Conservation (phyloP, 2,329 filamentous ascomycete genomes). For the Penicillium sp. region DNA sequence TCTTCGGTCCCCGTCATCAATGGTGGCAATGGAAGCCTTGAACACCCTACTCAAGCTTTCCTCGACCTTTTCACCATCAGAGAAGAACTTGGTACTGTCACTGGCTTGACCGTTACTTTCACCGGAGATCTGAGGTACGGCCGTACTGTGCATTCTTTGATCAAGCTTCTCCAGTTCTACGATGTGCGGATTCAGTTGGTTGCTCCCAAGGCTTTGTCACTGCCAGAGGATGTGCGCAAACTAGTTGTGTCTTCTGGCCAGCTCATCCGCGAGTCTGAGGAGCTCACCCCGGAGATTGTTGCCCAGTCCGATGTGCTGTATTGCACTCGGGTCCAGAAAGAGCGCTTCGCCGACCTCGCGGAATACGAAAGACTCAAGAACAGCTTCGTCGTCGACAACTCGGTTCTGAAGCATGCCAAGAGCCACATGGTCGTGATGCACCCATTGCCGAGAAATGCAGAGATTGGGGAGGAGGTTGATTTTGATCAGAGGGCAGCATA, state of each 20-base stretch:
- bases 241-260: conserved; percentile 71
- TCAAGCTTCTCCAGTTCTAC: conserved; percentile 93
- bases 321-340: conserved; percentile 94
- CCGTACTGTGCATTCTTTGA: conserved; percentile 89
- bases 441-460: conserved; percentile 86
- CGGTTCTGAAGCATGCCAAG: conserved; percentile 87
- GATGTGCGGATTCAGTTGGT: conserved; percentile 92
- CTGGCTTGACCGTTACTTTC: conserved; percentile 94
- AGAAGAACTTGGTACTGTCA: conserved; percentile 92
- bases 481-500: conserved; percentile 96
- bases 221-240: conserved; percentile 71
- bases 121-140: conserved; percentile 90
- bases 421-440: conserved; percentile 91
- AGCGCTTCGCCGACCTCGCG: conserved; percentile 77
- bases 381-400: conserved; percentile 84
- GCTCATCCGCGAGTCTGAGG: conserved; percentile 69
- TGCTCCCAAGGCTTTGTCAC: conserved; percentile 69
- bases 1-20: conserved; percentile 93
- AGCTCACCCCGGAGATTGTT: conserved; percentile 81
- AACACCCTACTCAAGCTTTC: conserved; percentile 97
- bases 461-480: conserved; percentile 93
- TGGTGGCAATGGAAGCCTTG: conserved; percentile 89
- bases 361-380: conserved; percentile 88
- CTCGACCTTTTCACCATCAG: conserved; percentile 97
- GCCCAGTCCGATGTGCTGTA: conserved; percentile 87